phyloP scores from a whole-genome alignment of 306 rosid species.

The Vigna hirtella region DNA sequence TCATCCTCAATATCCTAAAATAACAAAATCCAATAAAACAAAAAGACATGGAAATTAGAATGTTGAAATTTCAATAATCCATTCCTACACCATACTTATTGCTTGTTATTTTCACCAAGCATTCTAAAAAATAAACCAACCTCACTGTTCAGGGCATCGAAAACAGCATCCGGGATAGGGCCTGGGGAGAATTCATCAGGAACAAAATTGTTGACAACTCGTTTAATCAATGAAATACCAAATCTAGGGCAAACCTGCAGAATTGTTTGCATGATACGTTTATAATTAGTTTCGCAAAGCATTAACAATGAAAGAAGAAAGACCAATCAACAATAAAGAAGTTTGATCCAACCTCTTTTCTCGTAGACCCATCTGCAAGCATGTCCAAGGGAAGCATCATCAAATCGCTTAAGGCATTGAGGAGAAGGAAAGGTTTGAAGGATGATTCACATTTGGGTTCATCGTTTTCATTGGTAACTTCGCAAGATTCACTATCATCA shows the following conservation, averaged over 20 bases:
- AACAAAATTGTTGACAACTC: slow-evolving; percentile 76
- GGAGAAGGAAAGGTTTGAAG: slow-evolving; percentile 79
- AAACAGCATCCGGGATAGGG: slow-evolving; percentile 71
- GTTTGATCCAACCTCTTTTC: slow-evolving; percentile 69
- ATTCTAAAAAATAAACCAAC: slow-evolving; percentile 52
- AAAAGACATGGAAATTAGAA: not conserved
- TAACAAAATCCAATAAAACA: slow-evolving; percentile 30
- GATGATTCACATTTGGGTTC: slow-evolving; percentile 54
- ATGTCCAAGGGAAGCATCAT: slow-evolving; percentile 90
- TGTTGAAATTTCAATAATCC: slow-evolving; percentile 21
- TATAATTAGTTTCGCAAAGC: not conserved
- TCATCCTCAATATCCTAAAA: slow-evolving; percentile 62
- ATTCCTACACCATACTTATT: slow-evolving; percentile 14
- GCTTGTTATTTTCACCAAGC: slow-evolving; percentile 10
- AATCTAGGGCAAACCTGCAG: slow-evolving; percentile 81
- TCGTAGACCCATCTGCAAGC: slow-evolving; percentile 70
- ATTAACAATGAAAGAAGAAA: not conserved
- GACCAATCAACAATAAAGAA: not conserved
- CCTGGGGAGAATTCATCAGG: slow-evolving; percentile 87
- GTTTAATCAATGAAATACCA: slow-evolving; percentile 67
- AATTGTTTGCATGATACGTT: slow-evolving; percentile 2
- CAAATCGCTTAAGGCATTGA: slow-evolving; percentile 82
- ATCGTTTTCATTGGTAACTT: slow-evolving; percentile 51
- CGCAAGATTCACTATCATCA: slow-evolving; percentile 69
- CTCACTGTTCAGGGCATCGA: slow-evolving; percentile 69